Evolutionary conservation across 2,329 filamentous ascomycete species (phyloP).

Genomic region (Botrytis sinoallii): DNA sequence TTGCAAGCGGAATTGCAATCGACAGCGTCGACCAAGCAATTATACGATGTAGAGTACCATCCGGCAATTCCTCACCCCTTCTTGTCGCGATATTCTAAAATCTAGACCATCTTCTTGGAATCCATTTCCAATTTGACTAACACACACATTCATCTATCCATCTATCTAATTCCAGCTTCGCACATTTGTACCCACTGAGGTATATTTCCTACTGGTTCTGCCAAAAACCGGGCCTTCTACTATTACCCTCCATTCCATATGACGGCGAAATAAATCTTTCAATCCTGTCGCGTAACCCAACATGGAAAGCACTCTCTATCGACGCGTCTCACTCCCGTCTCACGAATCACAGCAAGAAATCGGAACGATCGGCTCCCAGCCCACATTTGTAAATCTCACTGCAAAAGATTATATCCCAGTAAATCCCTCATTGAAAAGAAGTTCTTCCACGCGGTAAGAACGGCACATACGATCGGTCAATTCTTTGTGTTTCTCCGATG

Average conservation of each 20-base stretch:
- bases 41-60: background rate
- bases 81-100: background rate
- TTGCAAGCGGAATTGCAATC: background rate
- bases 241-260: background rate
- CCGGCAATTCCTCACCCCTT: background rate
- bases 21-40: background rate
- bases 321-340: background rate
- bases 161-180: background rate
- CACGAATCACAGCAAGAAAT: background rate
- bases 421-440: conserved; percentile 15
- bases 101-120: background rate
- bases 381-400: conserved; percentile 1
- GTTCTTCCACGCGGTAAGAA: conserved; percentile 1
- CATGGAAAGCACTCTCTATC: background rate
- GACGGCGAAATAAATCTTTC: background rate
- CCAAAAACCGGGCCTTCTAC: background rate
- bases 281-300: background rate
- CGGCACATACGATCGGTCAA: background rate
- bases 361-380: conserved; percentile 2
- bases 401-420: background rate
- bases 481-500: background rate
- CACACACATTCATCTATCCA: background rate
- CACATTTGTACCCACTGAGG: conserved; percentile 1
- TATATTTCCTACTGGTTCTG: conserved; percentile 14
- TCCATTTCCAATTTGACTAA: background rate